Base-by-base conservation (phyloP, 805 yeast species). In the Myxozyma nipponensis region DNA sequence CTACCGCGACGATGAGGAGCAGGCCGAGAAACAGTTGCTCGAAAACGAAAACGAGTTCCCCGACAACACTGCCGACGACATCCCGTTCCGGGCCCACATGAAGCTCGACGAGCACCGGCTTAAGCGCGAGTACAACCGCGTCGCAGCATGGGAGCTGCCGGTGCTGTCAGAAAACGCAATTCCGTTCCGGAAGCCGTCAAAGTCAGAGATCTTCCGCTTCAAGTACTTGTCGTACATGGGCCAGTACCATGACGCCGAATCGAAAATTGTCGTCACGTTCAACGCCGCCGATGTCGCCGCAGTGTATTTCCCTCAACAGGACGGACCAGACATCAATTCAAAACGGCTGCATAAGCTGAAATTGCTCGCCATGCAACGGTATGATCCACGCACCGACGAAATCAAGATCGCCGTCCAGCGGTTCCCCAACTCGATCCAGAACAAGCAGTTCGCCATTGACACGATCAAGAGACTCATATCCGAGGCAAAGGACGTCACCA, bases 121-220 rank as follows among this genome's bases (percentile, higher is more conserved):
- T 57, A 81, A 79, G 60, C 81, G 95, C 59, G 79, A 84, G 57
- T 81, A 83, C 62, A 83, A 83, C 63, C 77, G 97, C 61, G 74
- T 87, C 39, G 87, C 95, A 9, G 96, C 97, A 0, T 91, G 84
- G 69, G 98, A 91, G 66, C 77, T 91, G 74, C 98, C 98, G 4
- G 77, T 81, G 49, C 74, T 93, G 41, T 37, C 53, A 3, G 43
- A 24, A 25, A 25, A 37, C 17, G 40, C 42, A 15, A 32, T 28
- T 5, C 50, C 49, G 41, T 49, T 46, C 23, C 41, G 22, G 25
- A 34, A n/a, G 15, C n/a, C 19, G 22, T 18, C 39, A 23, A 21
- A 34, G 28, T 41, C 54, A 19, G 62, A 61, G 24, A 56, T 59
- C 35, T 71, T 89, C 37, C 72, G 73, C 35, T 85, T 84, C 63